phyloP scores from a whole-genome alignment of 345 rosid genomes.

The Salix suchowensis region DNA sequence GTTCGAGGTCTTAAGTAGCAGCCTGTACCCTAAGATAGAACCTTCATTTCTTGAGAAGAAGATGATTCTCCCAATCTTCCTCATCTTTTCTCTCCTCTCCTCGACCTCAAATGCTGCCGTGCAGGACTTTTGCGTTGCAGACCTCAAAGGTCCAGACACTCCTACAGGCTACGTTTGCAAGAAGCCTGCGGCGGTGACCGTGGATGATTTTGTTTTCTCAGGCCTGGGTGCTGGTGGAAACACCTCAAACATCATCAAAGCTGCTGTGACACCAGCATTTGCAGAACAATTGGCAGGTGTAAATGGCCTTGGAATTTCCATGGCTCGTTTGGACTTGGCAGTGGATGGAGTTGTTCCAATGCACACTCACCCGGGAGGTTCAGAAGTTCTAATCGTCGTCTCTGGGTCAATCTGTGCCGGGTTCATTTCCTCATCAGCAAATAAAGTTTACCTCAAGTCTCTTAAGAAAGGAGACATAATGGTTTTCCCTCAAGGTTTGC shows the following conservation, averaged over 20 bases:
- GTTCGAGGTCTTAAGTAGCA: neutral
- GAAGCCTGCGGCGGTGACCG: constrained; percentile 43
- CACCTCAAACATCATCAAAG: constrained; percentile 67
- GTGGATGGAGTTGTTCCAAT: constrained; percentile 66
- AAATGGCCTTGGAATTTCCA: constrained; percentile 72
- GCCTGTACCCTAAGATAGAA: neutral
- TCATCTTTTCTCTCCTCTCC: constrained; percentile 38
- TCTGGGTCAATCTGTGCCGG: constrained; percentile 70
- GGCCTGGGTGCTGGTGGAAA: constrained; percentile 56
- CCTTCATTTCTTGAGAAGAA: constrained; percentile 20
- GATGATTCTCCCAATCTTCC: constrained; percentile 40
- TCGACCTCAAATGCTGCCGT: constrained; percentile 51
- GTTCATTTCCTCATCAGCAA: constrained; percentile 61
- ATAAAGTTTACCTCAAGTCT: constrained; percentile 48
- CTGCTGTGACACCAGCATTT: constrained; percentile 72
- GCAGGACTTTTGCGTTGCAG: constrained; percentile 76
- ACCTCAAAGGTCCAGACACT: constrained; percentile 40
- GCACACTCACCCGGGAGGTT: constrained; percentile 78
- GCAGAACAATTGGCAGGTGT: constrained; percentile 47
- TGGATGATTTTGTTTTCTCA: constrained; percentile 56
- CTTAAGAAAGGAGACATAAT: constrained; percentile 58
- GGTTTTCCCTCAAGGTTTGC: constrained; percentile 71
- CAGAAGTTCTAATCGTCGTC: constrained; percentile 51
- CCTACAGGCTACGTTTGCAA: constrained; percentile 78
- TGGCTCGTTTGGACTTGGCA: constrained; percentile 77